A percentile compares a stretch with the other conserved stretches of the same genome.
Evolutionary conservation across 441 rosid species (phyloP).

Genomic region (Populus hybrid): DNA sequence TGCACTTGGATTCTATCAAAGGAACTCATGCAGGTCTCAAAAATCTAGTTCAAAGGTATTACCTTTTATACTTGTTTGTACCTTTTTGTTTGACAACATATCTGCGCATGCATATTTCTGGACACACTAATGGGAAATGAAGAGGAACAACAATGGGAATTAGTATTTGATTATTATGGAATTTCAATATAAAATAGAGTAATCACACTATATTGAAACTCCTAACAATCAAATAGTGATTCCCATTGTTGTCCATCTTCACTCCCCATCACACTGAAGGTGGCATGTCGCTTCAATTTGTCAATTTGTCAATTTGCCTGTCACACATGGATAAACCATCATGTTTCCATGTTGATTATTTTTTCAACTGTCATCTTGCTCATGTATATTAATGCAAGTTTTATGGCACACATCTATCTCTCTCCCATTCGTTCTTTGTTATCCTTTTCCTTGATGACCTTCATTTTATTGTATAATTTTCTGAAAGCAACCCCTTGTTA

Average conservation of each 20-base stretch:
- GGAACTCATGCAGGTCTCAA: constrained; percentile 84
- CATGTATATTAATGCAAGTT: neutral
- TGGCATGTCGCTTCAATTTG: neutral
- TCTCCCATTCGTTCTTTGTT: neutral
- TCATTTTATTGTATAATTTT: constrained; percentile 13
- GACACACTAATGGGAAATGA: neutral
- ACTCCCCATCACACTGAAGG: neutral
- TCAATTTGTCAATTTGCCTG: neutral
- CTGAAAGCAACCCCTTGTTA: neutral
- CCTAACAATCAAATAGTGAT: neutral
- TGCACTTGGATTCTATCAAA: constrained; percentile 88
- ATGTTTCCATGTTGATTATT: neutral
- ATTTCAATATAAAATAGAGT: neutral
- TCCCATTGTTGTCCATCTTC: neutral
- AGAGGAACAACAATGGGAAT: neutral
- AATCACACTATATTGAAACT: neutral
- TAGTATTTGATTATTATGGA: neutral
- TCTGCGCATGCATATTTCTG: neutral
- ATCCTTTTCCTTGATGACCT: constrained; percentile 19
- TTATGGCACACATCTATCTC: neutral
- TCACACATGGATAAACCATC: neutral
- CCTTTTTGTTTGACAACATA: neutral
- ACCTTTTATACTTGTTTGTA: neutral
- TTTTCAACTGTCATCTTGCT: neutral
- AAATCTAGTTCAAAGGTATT: constrained; percentile 73